Conservation (phyloP, 2,329 filamentous ascomycete genomes). For the Colletotrichum lini region DNA sequence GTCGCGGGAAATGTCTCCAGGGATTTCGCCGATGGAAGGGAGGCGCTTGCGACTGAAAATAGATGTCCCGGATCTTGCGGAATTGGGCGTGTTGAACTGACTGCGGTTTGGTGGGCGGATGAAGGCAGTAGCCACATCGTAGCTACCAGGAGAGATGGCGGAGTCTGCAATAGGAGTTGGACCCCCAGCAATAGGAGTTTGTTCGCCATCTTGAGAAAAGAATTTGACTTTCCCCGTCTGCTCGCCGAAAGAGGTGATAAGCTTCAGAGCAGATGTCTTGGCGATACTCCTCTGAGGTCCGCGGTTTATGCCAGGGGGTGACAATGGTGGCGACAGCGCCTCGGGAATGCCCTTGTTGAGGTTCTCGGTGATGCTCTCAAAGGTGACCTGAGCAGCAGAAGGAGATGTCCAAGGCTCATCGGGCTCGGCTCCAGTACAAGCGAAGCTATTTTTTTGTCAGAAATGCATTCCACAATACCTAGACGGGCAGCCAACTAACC, state of each 20-base stretch:
- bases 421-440: conserved; percentile 88
- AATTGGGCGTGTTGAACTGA: conserved; percentile 78
- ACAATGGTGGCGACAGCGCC: conserved; percentile 79
- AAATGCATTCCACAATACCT: not conserved
- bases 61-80: conserved; percentile 71
- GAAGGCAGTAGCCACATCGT: conserved; percentile 77
- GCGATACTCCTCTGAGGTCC: conserved; percentile 75
- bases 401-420: conserved; percentile 92
- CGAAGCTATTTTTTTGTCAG: conserved; percentile 70
- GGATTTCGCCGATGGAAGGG: conserved; percentile 83
- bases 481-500: conserved; percentile 56
- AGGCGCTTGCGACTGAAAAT: conserved; percentile 76
- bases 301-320: conserved; percentile 75
- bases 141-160: conserved; percentile 79
- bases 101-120: conserved; percentile 77
- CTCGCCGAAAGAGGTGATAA: conserved; percentile 90
- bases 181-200: conserved; percentile 85
- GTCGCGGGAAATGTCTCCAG: conserved; percentile 54
- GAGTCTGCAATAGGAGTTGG: conserved; percentile 90
- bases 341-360: conserved; percentile 70
- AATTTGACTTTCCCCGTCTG: conserved; percentile 73
- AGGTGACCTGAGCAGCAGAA: conserved; percentile 75
- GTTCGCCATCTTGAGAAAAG: conserved; percentile 70
- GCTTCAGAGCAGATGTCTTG: conserved; percentile 87
- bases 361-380: conserved; percentile 66